Conservation (phyloP, 331 rosid species). For the Quercus lobata region DNA sequence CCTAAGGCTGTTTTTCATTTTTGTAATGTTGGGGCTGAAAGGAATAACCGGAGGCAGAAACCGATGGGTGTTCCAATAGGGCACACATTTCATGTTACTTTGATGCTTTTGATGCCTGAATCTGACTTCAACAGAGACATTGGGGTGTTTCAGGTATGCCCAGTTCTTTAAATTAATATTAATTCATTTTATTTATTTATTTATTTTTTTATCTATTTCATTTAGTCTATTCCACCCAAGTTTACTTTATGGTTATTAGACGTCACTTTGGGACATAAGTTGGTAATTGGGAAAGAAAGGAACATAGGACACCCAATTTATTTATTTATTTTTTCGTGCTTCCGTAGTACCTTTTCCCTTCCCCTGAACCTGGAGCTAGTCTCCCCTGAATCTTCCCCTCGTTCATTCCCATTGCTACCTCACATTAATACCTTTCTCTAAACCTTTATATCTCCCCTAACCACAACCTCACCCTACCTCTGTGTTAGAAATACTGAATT, state of each 20-base stretch:
- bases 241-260: background rate
- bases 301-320: no score
- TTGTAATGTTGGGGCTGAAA: slow-evolving; percentile 2
- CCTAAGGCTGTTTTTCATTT: slow-evolving; percentile 55
- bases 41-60: slow-evolving; percentile 17
- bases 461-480: no score
- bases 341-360: no score
- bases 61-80: slow-evolving; percentile 58
- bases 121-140: slow-evolving; percentile 65
- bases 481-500: no score
- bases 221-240: background rate
- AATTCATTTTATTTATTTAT: background rate
- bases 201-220: background rate
- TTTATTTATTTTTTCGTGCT: no score
- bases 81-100: slow-evolving; percentile 49
- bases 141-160: slow-evolving; percentile 81
- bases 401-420: no score
- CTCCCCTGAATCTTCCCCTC: no score
- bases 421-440: no score
- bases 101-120: slow-evolving; percentile 73
- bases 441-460: no score
- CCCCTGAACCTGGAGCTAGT: no score
- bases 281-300: no score
- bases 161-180: background rate
- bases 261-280: background rate